Base-by-base conservation (phyloP, 1,284 basidiomycete species). In the Cerrena zonata region DNA sequence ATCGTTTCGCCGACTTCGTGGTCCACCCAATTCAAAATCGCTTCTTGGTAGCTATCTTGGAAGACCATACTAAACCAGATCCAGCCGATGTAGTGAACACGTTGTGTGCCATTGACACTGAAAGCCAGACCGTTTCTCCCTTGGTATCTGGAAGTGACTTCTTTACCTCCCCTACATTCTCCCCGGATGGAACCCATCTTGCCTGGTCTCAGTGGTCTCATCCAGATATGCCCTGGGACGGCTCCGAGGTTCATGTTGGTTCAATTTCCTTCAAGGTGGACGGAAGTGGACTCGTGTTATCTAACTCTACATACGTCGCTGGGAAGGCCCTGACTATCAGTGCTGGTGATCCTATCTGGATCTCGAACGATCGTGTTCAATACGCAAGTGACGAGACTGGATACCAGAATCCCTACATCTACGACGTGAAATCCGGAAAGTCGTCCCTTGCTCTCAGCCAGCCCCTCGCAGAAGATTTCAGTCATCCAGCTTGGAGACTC, bases 171-270 rank as follows among this genome's bases (percentile, higher is more conserved):
- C 80, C 86, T 0, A 69, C 66, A 23, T 86, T 89, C 65, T 86
- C 84, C 21, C 78, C 84, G 0, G 79, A 86, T 57, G 89, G 87
- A 1, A 71, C 66, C 19, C 75, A 75, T 40, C 58, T 91, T 18
- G 78, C 77, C 2, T 92, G 84, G 83, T 71, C 83, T 44, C 75
- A 85, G 53, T 91, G 88, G 89, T 71, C 67, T 54, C 82, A 84
- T 55, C 89, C 89, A 0, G 80, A 88, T 59, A 91, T 91, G 89
- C 87, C 89, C 19, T 91, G 86, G 84, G 82, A 89, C 58, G 84
- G 81, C 18, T 75, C 79, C 0, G 70, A 84, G 58, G 69, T 91
- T 36, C 71, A 76, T 57, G 64, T 86, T 22, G 84, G 78, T 0
- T 68, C 75, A 23, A 61, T 77, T 27, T 19, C 37, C 10, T 48